Evolutionary conservation across 495 filamentous ascomycete genomes (phyloP).

Genomic region (Tuber umbilicatum): DNA sequence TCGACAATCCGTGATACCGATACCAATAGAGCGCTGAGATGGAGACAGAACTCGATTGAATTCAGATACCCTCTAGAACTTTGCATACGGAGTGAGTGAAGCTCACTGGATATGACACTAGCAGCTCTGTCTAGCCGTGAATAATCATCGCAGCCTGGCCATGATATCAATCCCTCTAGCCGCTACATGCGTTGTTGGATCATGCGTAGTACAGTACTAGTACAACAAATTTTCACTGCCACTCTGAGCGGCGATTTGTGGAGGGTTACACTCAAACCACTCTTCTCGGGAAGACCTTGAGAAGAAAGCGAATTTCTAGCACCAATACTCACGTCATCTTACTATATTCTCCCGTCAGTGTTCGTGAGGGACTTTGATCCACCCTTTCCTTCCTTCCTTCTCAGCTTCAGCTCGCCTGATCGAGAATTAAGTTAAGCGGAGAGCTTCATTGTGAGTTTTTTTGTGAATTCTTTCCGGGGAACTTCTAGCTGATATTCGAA

Average conservation of each 20-base stretch:
- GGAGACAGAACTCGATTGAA: background rate
- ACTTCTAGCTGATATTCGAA: background rate
- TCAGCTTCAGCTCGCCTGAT: background rate
- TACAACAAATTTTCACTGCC: background rate
- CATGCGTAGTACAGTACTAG: background rate
- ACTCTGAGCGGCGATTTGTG: background rate
- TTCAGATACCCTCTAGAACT: background rate
- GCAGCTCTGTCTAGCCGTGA: background rate
- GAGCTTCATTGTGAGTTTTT: background rate
- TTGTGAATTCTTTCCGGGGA: background rate
- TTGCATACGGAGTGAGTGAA: background rate
- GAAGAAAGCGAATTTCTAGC: background rate
- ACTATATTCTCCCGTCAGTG: background rate
- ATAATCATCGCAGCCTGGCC: background rate
- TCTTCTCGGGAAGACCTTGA: background rate
- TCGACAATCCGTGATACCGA: background rate
- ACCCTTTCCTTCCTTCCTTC: background rate
- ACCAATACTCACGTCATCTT: background rate
- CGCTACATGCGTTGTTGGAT: background rate
- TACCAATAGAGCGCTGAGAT: background rate
- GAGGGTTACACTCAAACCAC: background rate
- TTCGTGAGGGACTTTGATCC: background rate
- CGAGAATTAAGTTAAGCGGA: background rate
- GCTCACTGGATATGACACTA: background rate
- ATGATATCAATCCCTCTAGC: background rate